A percentile compares a stretch with the other conserved stretches of the same genome.
Evolutionary conservation across 73 alveolate genomes (phyloP).

Genomic region (Paramecium tetraurelia): DNA sequence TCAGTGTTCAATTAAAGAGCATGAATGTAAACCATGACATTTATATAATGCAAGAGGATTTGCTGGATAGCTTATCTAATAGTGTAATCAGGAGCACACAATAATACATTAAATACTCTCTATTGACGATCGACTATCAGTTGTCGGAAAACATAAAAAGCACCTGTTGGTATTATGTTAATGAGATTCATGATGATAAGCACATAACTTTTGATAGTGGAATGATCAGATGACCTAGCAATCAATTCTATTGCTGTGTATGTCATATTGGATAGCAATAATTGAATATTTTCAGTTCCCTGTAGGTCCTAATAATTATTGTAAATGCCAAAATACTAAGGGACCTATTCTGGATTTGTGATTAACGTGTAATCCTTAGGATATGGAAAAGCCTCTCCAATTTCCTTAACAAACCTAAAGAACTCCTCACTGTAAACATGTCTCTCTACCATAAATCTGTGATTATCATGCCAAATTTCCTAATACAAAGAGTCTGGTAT

Average conservation of each 20-base stretch:
- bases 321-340: neutral
- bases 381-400: neutral
- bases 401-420: slow-evolving; percentile 39
- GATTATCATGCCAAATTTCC: slow-evolving; percentile 62
- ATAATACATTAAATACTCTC: neutral
- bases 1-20: neutral
- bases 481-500: slow-evolving; percentile 45
- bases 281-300: neutral
- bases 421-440: slow-evolving; percentile 49
- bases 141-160: neutral
- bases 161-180: neutral
- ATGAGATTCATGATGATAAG: neutral
- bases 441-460: slow-evolving; percentile 57
- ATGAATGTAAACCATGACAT: neutral
- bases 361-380: neutral
- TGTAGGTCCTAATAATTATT: neutral
- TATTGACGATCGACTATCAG: neutral
- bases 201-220: neutral
- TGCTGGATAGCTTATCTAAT: neutral
- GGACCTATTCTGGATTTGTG: neutral
- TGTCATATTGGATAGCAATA: neutral
- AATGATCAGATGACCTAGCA: neutral
- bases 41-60: neutral
- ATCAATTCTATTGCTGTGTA: neutral
- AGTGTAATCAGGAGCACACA: neutral